Evolutionary conservation across 2,329 filamentous ascomycete genomes (phyloP), one percentile per base, ranked within the genome.

Genomic region (Fusarium dimerum): DNA sequence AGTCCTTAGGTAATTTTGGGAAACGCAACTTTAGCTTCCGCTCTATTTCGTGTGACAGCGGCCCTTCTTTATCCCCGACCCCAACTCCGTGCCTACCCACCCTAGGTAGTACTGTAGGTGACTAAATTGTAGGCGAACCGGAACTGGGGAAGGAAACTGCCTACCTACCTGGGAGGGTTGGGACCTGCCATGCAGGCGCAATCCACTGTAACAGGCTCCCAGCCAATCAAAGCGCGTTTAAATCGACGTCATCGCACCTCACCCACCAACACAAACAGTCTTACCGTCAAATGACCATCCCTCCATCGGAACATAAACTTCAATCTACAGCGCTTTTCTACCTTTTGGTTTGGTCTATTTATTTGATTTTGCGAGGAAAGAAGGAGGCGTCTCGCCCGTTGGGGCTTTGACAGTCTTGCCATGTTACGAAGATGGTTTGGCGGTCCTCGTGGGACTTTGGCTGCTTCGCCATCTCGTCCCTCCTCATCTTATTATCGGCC

Each of bases 401-500:
- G 47, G 57, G 50, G 50, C 48, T 51, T 51, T 41, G 47, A 26
- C 20, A 53, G 43, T 38, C 13, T 12, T 40, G 26, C n/a, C 48
- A 64, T 64, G 61, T 45, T 64, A 13, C 53, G 45, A 54, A 62
- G 43, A 34, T 36, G 62, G 32, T 59, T 59, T 16, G 43, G 41
- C 42, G 45, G 48, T 32, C 42, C 50, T 32, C 47, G 47, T n/a
- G 45, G 47, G 32, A 32, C 54, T 36, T 30, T 53, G 30, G 13
- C 45, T 7, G 34, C 30, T 9, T 26, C 43, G 17, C 51, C 48
- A 8, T 41, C 39, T 13, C 53, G 40, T 11, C 50, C 40, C 30
- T 43, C 56, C 2, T 40, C 53, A 20, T 54, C 58, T n/a, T 54
- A 58, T 18, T 66, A 68, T 39, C 63, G 64, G 43, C 54, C 66